A percentile compares a stretch with the other conserved stretches of the same genome.
Conservation (phyloP, 495 filamentous ascomycete genomes). For the Coniosporium apollinis region DNA sequence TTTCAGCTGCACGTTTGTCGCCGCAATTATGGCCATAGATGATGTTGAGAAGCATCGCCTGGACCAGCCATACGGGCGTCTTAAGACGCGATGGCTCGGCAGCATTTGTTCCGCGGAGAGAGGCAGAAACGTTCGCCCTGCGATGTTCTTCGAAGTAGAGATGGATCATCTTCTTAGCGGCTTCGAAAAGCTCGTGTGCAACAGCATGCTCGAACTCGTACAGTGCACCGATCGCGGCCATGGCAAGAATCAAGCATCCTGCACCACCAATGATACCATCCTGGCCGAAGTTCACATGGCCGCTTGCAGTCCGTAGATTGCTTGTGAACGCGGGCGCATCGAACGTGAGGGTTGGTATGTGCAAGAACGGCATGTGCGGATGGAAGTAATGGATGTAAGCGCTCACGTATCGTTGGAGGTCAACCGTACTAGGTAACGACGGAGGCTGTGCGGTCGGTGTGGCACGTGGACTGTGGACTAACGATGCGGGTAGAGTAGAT, state of each 20-base stretch:
- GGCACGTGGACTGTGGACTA: conserved; percentile 36
- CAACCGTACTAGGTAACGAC: conserved; percentile 64
- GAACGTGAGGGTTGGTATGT: conserved; percentile 84
- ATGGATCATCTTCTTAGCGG: conserved; percentile 89
- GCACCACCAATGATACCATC: conserved; percentile 58
- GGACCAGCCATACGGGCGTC: conserved; percentile 92
- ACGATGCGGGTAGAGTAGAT: conserved; percentile 46
- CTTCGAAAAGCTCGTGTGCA: conserved; percentile 79
- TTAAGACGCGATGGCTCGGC: conserved; percentile 54
- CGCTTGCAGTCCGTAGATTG: conserved; percentile 35
- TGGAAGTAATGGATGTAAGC: conserved; percentile 92
- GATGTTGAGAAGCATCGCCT: conserved; percentile 93
- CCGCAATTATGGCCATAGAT: conserved; percentile 93
- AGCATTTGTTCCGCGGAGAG: conserved; percentile 44
- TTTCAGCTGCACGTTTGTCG: conserved; percentile 77
- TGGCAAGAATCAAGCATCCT: conserved; percentile 82
- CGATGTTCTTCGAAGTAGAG: conserved; percentile 84
- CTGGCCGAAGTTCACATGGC: conserved; percentile 39
- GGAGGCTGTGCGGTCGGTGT: conserved; percentile 19
- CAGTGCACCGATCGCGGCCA: conserved; percentile 90
- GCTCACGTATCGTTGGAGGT: conserved; percentile 81
- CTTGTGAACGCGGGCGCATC: conserved; percentile 54
- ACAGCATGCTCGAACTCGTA: conserved; percentile 70
- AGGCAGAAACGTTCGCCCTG: conserved; percentile 73
- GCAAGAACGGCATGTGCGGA: conserved; percentile 84